These are phyloP conservation scores for Gleditsia sinensis DNA, from an alignment of 306 rosid genomes.

Conservation along the genomic window DNA sequence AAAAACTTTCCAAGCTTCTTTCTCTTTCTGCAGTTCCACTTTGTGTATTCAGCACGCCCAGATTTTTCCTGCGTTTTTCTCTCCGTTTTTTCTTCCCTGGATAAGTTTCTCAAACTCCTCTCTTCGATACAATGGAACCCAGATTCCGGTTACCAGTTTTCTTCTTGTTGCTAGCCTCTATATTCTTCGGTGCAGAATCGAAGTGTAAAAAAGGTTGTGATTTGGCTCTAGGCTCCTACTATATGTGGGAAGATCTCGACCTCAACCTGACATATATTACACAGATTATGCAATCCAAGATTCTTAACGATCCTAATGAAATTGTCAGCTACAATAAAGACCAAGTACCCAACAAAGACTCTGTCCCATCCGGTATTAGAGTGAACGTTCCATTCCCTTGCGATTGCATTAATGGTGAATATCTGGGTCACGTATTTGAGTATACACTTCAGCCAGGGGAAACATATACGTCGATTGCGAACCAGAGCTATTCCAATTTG, in stretches of 20 bases:
- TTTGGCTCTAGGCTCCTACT: conserved; percentile 68
- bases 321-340: conserved; percentile 49
- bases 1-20: background rate
- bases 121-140: conserved; percentile 19
- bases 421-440: conserved; percentile 53
- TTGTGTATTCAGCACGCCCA: conserved; percentile 6
- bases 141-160: conserved; percentile 7
- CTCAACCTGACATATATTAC: conserved; percentile 33
- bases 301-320: conserved; percentile 11
- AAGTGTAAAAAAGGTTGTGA: conserved; percentile 49
- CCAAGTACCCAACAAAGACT: conserved; percentile 31
- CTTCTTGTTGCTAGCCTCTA: conserved; percentile 15
- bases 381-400: conserved; percentile 68
- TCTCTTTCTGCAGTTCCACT: background rate
- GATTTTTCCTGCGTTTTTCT: background rate
- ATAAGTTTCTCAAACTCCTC: background rate
- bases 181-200: conserved; percentile 42
- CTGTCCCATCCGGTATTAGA: background rate
- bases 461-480: conserved; percentile 42
- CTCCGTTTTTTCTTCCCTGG: background rate
- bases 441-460: conserved; percentile 33
- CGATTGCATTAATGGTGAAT: conserved; percentile 46
- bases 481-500: conserved; percentile 41
- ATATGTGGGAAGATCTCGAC: background rate
- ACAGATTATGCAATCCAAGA: conserved; percentile 25